A percentile compares a stretch with the other conserved stretches of the same genome.
These are phyloP conservation scores for Chlamydomonas schloesseri DNA, from an alignment of 139 green algal species.

Conservation along the genomic window DNA sequence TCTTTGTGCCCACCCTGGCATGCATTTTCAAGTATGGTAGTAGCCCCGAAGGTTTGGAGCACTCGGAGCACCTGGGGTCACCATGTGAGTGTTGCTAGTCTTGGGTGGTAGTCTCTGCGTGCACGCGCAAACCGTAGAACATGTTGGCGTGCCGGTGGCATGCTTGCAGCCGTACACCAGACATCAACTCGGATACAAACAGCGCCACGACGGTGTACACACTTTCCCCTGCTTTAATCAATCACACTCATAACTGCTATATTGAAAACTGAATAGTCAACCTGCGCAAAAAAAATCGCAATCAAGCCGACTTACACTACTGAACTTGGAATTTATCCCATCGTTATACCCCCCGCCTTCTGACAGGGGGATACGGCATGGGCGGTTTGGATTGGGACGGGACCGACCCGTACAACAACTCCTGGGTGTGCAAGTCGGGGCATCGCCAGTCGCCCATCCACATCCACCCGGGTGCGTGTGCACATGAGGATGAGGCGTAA, in stretches of 20 bases:
- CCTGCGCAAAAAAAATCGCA: too few relatives aligned
- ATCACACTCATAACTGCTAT: too few relatives aligned
- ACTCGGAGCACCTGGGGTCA: background rate
- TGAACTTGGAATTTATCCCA: too few relatives aligned
- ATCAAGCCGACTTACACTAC: too few relatives aligned
- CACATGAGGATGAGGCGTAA: too few relatives aligned
- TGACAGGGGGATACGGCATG: background rate
- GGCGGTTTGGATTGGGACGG: background rate
- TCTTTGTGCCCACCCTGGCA: background rate
- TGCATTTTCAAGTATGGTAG: conserved; percentile 4
- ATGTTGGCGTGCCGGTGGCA: background rate
- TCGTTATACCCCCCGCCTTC: too few relatives aligned
- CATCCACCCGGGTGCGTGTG: background rate
- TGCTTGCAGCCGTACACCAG: background rate
- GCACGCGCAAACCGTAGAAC: background rate
- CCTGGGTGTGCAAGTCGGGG: background rate
- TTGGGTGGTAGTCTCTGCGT: background rate
- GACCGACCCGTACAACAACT: background rate
- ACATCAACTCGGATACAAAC: background rate
- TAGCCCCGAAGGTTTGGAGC: background rate
- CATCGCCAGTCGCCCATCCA: background rate
- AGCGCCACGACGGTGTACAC: background rate
- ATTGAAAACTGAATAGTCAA: too few relatives aligned
- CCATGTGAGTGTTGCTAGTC: background rate
- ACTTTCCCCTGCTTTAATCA: too few relatives aligned